phyloP scores from a whole-genome alignment of 305 asterid genomes.

The Caryopteris hybrid region DNA sequence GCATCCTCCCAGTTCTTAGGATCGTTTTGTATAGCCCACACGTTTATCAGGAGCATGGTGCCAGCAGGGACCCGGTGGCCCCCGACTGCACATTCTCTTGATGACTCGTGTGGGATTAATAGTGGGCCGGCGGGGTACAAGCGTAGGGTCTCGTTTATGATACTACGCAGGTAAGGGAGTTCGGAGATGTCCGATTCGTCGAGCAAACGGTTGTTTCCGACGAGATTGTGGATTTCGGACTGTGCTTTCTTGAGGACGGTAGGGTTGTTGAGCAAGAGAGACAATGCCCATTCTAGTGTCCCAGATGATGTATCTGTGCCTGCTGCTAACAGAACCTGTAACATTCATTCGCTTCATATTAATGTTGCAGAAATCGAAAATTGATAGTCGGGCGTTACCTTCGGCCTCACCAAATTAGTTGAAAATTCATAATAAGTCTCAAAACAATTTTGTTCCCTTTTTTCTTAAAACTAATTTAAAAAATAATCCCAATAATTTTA shows the following conservation, averaged over 20 bases:
- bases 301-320: slow-evolving; percentile 58
- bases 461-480: too few relatives aligned
- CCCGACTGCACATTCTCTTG: slow-evolving; percentile 35
- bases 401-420: too few relatives aligned
- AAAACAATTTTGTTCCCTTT: too few relatives aligned
- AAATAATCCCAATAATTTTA: too few relatives aligned
- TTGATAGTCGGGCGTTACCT: too few relatives aligned
- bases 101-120: slow-evolving; percentile 52
- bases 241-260: slow-evolving; percentile 45
- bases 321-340: slow-evolving; percentile 47
- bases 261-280: slow-evolving; percentile 51
- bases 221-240: slow-evolving; percentile 38
- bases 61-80: slow-evolving; percentile 47
- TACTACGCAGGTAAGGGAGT: slow-evolving; percentile 47
- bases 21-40: slow-evolving; percentile 60
- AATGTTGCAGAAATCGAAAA: too few relatives aligned
- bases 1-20: slow-evolving; percentile 45
- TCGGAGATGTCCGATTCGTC: slow-evolving; percentile 42
- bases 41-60: slow-evolving; percentile 54
- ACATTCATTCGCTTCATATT: too few relatives aligned
- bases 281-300: slow-evolving; percentile 66
- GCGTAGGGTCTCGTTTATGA: slow-evolving; percentile 48
- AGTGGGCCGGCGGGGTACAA: slow-evolving; percentile 57
- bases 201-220: slow-evolving; percentile 37
- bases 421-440: too few relatives aligned